Evolutionary conservation across 495 filamentous ascomycete species (phyloP), one percentile per base, ranked within the genome.

Genomic region (Sphaerosporella brunnea): DNA sequence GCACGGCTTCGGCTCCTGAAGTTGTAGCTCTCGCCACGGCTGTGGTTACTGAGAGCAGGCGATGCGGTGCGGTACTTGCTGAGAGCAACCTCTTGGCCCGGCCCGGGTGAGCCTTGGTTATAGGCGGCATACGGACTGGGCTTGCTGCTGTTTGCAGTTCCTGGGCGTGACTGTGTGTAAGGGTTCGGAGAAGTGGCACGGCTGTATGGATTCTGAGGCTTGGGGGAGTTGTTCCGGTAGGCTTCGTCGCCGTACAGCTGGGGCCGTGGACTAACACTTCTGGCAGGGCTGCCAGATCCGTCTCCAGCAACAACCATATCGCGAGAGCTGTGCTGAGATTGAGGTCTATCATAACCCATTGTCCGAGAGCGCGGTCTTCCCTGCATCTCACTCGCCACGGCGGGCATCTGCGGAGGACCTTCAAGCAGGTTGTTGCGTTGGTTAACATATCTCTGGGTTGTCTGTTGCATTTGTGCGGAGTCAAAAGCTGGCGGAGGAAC

Each of bases 401-500:
- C 55, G 64, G 54, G 53, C 58, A 61, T 61, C 34, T 57, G 58
- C 1, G 58, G 58, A 39, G 62, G 56, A n/a, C 64, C 68, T 7
- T 72, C 71, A 56, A 93, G 84, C 74, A 94, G 79, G 54, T 73
- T 80, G 45, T 82, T 76, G 5, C 79, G 81, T 63, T 94, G 81
- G 44, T 79, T 77, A 36, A 82, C 74, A 59, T 90, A 94, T 56
- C 81, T 81, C 47, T 87, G 77, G 0, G 84, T 86, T 10, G 88
- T 81, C 56, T 90, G 79, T 53, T 94, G 79, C 92, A 99, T 99
- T 37, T 87, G 79, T 45, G 78, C 78, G 5, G 82, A 80, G 0
- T 92, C 96, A 51, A 87, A 84, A 9, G 92, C 92, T 0, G 88
- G 90, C 45, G 90, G 77, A 0, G 92, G 92, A 13, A 86, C 81